A percentile compares a stretch with the other conserved stretches of the same genome.
phyloP scores from a whole-genome alignment of 495 filamentous ascomycete genomes.

The Podospora fimiseda region DNA sequence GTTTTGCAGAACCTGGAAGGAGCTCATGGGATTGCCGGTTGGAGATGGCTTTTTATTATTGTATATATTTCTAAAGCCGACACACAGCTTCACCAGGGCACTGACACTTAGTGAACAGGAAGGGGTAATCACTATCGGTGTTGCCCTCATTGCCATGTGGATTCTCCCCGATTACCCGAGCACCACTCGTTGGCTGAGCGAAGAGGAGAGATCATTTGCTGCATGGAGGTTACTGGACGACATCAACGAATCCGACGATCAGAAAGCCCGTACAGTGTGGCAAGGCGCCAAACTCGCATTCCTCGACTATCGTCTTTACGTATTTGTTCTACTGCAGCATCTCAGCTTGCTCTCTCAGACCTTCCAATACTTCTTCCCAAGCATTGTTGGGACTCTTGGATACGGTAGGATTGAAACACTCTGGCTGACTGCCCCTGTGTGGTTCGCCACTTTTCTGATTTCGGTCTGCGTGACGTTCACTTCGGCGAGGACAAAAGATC shows the following conservation, averaged over 20 bases:
- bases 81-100: no score
- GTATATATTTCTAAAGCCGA: conserved; percentile 1
- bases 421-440: conserved; percentile 48
- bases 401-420: conserved; percentile 46
- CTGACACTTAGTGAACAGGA: conserved; percentile 15
- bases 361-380: conserved; percentile 51
- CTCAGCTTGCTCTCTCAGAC: conserved; percentile 35
- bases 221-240: conserved; percentile 36
- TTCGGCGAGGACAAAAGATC: conserved; percentile 34
- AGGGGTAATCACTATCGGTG: conserved; percentile 35
- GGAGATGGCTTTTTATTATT: conserved; percentile 31
- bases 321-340: conserved; percentile 43
- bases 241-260: conserved; percentile 33
- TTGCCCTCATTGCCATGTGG: conserved; percentile 31
- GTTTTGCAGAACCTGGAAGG: conserved; percentile 37
- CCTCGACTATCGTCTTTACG: conserved; percentile 37
- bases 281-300: conserved; percentile 35
- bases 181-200: conserved; percentile 36
- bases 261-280: conserved; percentile 24
- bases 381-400: conserved; percentile 47
- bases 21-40: conserved; percentile 34
- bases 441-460: conserved; percentile 30
- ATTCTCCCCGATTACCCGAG: conserved; percentile 41
- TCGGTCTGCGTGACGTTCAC: conserved; percentile 34
- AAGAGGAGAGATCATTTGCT: conserved; percentile 37